phyloP scores from a whole-genome alignment of 306 rosid species.

The Rubus idaeus region DNA sequence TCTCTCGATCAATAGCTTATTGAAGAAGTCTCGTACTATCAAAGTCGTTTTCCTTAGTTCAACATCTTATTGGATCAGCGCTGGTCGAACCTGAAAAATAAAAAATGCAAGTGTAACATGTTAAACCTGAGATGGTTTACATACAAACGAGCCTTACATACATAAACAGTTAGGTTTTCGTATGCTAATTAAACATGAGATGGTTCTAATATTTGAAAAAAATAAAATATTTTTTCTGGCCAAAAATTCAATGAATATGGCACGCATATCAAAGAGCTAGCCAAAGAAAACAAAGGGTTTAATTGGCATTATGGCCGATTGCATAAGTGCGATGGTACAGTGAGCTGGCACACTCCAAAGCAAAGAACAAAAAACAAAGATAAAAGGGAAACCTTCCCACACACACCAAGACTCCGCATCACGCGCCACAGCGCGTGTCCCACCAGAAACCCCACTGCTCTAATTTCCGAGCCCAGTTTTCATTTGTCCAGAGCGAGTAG shows the following conservation, averaged over 20 bases:
- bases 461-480: not conserved
- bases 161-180: too few relatives aligned
- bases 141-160: too few relatives aligned
- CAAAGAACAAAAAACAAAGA: constrained; percentile 18
- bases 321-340: constrained; percentile 20
- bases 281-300: not conserved
- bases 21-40: not conserved
- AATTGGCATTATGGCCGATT: not conserved
- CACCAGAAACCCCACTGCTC: not conserved
- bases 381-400: constrained; percentile 6
- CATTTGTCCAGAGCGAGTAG: not conserved
- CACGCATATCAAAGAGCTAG: not conserved
- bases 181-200: too few relatives aligned
- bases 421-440: not conserved
- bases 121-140: too few relatives aligned
- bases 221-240: not conserved
- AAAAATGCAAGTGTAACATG: not conserved
- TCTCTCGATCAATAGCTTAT: not conserved
- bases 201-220: too few relatives aligned
- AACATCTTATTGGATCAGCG: not conserved
- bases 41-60: too few relatives aligned
- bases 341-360: constrained; percentile 55
- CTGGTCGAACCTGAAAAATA: not conserved
- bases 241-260: not conserved
- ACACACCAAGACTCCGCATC: not conserved